A percentile compares a stretch with the other conserved stretches of the same genome.
Evolutionary conservation across 139 green algal genomes (phyloP).

Genomic region (Chlorella sp.): DNA sequence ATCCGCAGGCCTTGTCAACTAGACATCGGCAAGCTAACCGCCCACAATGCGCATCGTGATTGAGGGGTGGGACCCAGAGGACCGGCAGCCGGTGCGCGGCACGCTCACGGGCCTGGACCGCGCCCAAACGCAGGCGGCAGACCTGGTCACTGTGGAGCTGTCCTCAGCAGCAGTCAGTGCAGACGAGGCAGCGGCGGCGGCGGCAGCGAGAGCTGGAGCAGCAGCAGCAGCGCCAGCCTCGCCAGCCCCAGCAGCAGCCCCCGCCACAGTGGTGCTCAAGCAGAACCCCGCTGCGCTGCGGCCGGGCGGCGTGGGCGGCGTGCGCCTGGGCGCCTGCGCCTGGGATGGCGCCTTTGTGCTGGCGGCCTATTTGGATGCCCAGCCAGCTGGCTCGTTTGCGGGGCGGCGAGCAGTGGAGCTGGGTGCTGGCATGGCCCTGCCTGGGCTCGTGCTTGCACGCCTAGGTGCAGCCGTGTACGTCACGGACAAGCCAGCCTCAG

Average conservation of each 20-base stretch:
- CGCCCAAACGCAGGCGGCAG: not conserved
- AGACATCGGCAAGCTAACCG: not conserved
- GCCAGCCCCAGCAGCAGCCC: not conserved
- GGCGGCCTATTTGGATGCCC: constrained; percentile 35
- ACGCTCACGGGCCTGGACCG: not conserved
- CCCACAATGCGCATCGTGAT: constrained; percentile 6
- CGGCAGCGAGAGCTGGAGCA: not conserved
- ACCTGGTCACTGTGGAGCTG: not conserved
- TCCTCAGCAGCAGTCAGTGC: not conserved
- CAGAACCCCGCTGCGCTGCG: not conserved
- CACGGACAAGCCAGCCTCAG: constrained; percentile 48
- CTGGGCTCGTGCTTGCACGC: constrained; percentile 22
- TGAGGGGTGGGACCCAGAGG: constrained; percentile 10
- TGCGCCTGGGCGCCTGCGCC: constrained; percentile 47
- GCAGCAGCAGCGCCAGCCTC: not conserved
- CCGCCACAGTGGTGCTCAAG: not conserved
- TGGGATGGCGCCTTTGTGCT: constrained; percentile 58
- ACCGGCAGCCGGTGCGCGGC: constrained; percentile 9
- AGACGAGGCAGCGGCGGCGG: not conserved
- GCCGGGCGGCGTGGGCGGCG: constrained; percentile 4
- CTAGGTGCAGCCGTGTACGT: constrained; percentile 35
- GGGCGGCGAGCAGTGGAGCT: constrained; percentile 40
- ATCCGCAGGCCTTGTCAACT: no score
- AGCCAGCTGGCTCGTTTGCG: constrained; percentile 3
- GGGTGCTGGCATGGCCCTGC: constrained; percentile 45